Evolutionary conservation across 495 filamentous ascomycete genomes (phyloP), one percentile per base, ranked within the genome.

Genomic region (Penicillium coffeae): DNA sequence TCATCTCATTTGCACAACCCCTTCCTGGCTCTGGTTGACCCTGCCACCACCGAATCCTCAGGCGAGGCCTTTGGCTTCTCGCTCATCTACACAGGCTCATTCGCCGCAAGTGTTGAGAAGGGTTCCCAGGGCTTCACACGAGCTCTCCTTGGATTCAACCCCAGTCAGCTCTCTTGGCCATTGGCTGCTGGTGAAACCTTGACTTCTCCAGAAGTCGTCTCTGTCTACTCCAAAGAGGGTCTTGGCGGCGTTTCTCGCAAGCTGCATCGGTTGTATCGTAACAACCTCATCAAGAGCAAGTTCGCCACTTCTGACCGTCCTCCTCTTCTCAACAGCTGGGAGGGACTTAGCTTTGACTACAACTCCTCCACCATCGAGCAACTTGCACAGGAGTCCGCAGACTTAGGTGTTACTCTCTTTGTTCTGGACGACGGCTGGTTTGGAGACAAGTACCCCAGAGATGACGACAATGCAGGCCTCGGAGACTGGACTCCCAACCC

Each of bases 381-480:
- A 0, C 47, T 82, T 0, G 77, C 78, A 1, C 37, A 76, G 41
- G 70, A 76, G 32, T 69, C 77, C 0, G 76, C 77, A 0, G 72
- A 63, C 1, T 63, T 80, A 6, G 77, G 78, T 3, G 66, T 73
- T 21, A 72, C 66, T 21, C 64, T 80, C 0, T 78, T 82, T 36
- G 78, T 80, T 21, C 69, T 78, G 47, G 78, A 82, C 35, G 78
- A 82, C 53, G 78, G 77, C 21, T 82, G 77, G 76, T 82, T 82
- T 35, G 78, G 78, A 21, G 63, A 71, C 14, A 63, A 79, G 32
- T 77, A 80, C 45, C 75, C 77, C 0, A 75, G 78, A 13, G 54
- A 58, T 7, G 68, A 69, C 20, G 76, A 80, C 48, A 64, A 59
- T 2, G 58, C 68, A 5, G 77, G 77, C 4, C 67, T 82, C 2